Percentiles rank a stretch among this genome's conserved stretches.
Conservation (phyloP, 2,329 filamentous ascomycete species). For the Phialemoniopsis sp. region DNA sequence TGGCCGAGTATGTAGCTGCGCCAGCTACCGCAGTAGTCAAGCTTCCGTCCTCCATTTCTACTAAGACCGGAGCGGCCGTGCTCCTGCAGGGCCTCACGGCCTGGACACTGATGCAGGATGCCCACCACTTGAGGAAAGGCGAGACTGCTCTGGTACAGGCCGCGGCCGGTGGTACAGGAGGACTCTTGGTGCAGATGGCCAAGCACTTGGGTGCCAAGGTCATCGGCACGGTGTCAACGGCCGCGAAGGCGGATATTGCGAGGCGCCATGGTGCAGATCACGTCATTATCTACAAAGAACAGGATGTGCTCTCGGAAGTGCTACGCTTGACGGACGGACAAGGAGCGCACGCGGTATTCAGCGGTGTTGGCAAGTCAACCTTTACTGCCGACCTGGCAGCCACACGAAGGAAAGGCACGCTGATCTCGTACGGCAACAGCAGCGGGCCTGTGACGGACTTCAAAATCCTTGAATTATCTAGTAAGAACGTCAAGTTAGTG, state of each 20-base stretch:
- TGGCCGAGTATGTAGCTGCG: constrained; percentile 53
- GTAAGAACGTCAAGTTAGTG: constrained; percentile 73
- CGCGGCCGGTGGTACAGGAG: constrained; percentile 77
- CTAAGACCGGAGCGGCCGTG: constrained; percentile 62
- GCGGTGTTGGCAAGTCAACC: constrained; percentile 79
- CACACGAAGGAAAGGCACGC: constrained; percentile 69
- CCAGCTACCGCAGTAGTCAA: constrained; percentile 52
- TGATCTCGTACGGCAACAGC: constrained; percentile 79
- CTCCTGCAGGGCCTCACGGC: constrained; percentile 81
- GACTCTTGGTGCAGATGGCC: constrained; percentile 72
- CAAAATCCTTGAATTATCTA: constrained; percentile 46
- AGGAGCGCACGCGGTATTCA: constrained; percentile 75
- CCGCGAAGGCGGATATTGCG: constrained; percentile 70
- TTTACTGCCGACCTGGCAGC: constrained; percentile 76
- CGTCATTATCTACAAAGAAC: constrained; percentile 64
- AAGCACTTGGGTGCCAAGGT: constrained; percentile 69
- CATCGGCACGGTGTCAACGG: constrained; percentile 74
- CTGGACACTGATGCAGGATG: constrained; percentile 72
- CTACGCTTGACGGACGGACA: constrained; percentile 65
- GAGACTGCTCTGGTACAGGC: constrained; percentile 73
- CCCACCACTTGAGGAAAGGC: constrained; percentile 25
- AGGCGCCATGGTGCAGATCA: constrained; percentile 67
- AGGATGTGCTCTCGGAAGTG: constrained; percentile 55
- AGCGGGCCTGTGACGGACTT: constrained; percentile 69
- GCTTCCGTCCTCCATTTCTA: constrained; percentile 58